Evolutionary conservation across 345 rosid species (phyloP).

Genomic region (Syzygium aqueum): DNA sequence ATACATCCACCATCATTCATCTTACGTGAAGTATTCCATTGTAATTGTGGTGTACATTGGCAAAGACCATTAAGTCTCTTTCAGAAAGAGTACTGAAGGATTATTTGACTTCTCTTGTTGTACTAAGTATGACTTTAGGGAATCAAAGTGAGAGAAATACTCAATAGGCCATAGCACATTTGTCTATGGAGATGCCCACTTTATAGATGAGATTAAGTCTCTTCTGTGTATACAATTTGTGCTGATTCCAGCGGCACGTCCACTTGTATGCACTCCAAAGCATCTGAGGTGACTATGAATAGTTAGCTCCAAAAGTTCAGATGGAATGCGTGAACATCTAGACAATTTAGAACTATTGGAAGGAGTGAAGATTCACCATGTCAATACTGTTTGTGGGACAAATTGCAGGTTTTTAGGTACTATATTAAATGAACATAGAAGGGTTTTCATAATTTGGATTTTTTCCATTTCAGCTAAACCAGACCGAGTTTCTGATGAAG

Average conservation of each 20-base stretch:
- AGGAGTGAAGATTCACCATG: neutral
- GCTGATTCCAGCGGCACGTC: neutral
- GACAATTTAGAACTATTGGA: neutral
- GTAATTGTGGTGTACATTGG: neutral
- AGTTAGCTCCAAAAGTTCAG: neutral
- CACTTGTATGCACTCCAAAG: neutral
- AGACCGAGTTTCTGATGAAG: neutral
- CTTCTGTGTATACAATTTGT: neutral
- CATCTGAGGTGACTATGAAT: neutral
- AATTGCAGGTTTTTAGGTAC: neutral
- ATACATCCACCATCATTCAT: neutral
- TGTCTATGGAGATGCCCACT: neutral
- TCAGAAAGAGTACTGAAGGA: neutral
- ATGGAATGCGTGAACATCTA: neutral
- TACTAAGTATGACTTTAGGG: neutral
- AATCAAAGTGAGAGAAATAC: neutral
- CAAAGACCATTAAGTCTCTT: neutral
- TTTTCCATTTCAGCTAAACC: neutral
- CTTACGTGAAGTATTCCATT: neutral
- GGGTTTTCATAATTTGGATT: neutral
- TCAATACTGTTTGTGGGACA: neutral
- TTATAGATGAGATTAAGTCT: neutral
- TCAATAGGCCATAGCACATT: neutral
- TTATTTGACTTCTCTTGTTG: neutral
- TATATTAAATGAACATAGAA: neutral